Evolutionary conservation across 768 basidiomycete genomes (phyloP).

Genomic region (Leccinum truebloodii): DNA sequence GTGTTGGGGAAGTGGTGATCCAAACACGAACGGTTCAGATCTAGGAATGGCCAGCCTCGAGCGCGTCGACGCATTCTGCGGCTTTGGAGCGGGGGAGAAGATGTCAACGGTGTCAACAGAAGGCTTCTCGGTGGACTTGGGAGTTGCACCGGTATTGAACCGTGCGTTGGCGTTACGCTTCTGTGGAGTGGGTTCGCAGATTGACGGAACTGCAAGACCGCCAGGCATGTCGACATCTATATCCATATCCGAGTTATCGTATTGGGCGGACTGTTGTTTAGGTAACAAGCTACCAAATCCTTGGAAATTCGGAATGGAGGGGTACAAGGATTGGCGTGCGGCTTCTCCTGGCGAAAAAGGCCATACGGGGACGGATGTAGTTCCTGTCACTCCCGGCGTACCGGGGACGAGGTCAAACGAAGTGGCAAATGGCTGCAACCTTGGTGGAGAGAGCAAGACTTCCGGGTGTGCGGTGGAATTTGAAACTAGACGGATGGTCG

Average conservation of each 20-base stretch:
- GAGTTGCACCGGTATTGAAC: slow-evolving; percentile 26
- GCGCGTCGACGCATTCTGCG: slow-evolving; percentile 16
- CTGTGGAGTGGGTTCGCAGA: slow-evolving; percentile 25
- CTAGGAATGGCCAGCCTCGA: slow-evolving; percentile 25
- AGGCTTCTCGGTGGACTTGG: slow-evolving; percentile 34
- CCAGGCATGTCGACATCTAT: slow-evolving; percentile 40
- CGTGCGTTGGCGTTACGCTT: slow-evolving; percentile 8
- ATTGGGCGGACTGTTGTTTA: slow-evolving; percentile 21
- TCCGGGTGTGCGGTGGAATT: slow-evolving; percentile 24
- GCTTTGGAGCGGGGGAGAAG: slow-evolving; percentile 41
- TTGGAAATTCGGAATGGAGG: slow-evolving; percentile 38
- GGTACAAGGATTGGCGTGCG: slow-evolving; percentile 38
- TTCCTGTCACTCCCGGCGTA: slow-evolving; percentile 42
- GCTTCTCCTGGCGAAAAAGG: slow-evolving; percentile 39
- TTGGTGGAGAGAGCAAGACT: slow-evolving; percentile 50
- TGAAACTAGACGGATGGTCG: slow-evolving; percentile 50
- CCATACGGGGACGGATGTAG: slow-evolving; percentile 36
- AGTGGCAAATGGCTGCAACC: slow-evolving; percentile 64
- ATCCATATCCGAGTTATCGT: slow-evolving; percentile 35
- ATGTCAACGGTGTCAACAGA: slow-evolving; percentile 36
- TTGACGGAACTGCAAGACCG: slow-evolving; percentile 22
- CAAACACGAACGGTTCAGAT: slow-evolving; percentile 68
- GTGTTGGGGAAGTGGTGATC: slow-evolving; percentile 69
- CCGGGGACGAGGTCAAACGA: slow-evolving; percentile 66
- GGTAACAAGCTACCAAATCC: slow-evolving; percentile 30